These are phyloP conservation scores for Byssochlamys sp. DNA, from an alignment of 2,329 filamentous ascomycete species.

Conservation along the genomic window DNA sequence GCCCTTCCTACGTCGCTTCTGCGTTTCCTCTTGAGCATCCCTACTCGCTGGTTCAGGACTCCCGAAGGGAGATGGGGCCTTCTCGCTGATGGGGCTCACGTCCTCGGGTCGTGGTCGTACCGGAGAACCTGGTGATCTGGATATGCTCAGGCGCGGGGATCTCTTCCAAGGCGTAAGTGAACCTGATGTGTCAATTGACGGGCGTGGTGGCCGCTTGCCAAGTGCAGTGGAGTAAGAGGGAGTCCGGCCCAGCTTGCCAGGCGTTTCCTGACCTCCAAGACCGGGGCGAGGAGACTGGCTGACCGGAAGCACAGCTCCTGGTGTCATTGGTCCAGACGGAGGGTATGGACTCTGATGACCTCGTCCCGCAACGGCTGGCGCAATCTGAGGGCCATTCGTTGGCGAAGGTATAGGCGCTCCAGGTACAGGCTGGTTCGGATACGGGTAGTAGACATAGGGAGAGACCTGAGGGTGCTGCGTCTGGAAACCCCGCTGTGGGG, in stretches of 20 bases:
- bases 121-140: slow-evolving; percentile 30
- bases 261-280: slow-evolving; percentile 19
- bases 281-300: slow-evolving; percentile 17
- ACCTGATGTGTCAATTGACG: slow-evolving; percentile 30
- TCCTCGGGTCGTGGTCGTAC: slow-evolving; percentile 32
- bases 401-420: background rate
- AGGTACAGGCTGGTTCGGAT: slow-evolving; percentile 2
- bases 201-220: slow-evolving; percentile 19
- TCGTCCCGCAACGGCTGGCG: slow-evolving; percentile 10
- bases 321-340: slow-evolving; percentile 19
- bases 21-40: slow-evolving; percentile 13
- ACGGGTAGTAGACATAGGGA: slow-evolving; percentile 10
- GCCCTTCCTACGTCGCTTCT: slow-evolving; percentile 11
- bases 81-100: slow-evolving; percentile 38
- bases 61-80: slow-evolving; percentile 28
- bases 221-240: slow-evolving; percentile 17
- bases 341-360: slow-evolving; percentile 9
- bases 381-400: slow-evolving; percentile 2
- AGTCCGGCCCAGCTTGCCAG: slow-evolving; percentile 13
- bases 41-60: slow-evolving; percentile 3
- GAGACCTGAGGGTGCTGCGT: slow-evolving; percentile 18
- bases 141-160: slow-evolving; percentile 21
- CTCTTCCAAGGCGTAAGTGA: slow-evolving; percentile 38
- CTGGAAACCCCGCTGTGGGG: slow-evolving; percentile 22
- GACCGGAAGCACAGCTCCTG: slow-evolving; percentile 10